A percentile compares a stretch with the other conserved stretches of the same genome.
phyloP scores from a whole-genome alignment of 495 filamentous ascomycete genomes.

The Sordaria brevicollis region DNA sequence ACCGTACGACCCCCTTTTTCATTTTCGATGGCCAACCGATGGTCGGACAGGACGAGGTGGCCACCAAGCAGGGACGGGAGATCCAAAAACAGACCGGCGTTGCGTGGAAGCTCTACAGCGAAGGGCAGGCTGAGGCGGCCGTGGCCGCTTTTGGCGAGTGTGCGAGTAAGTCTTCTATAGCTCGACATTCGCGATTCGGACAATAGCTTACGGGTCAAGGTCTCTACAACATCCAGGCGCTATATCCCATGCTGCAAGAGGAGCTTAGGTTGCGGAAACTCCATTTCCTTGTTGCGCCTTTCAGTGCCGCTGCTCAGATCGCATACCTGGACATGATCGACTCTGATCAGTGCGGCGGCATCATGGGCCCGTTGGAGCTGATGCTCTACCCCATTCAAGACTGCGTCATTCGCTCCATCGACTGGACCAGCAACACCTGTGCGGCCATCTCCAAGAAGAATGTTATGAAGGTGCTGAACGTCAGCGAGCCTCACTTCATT shows the following conservation, averaged over 20 bases:
- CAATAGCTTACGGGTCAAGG: slow-evolving; percentile 29
- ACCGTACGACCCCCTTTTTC: slow-evolving; percentile 62
- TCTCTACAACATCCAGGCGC: slow-evolving; percentile 45
- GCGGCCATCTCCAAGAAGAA: slow-evolving; percentile 60
- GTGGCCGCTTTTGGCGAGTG: slow-evolving; percentile 67
- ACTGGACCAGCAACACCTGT: slow-evolving; percentile 57
- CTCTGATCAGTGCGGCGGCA: slow-evolving; percentile 58
- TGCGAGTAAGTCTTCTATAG: slow-evolving; percentile 47
- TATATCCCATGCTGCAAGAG: slow-evolving; percentile 65
- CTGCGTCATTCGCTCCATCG: slow-evolving; percentile 62
- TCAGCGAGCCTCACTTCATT: slow-evolving; percentile 63
- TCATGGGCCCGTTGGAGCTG: slow-evolving; percentile 79
- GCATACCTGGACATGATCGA: slow-evolving; percentile 66
- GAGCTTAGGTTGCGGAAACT: slow-evolving; percentile 59
- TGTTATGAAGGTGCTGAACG: slow-evolving; percentile 58
- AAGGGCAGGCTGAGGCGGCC: slow-evolving; percentile 64
- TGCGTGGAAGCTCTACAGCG: slow-evolving; percentile 84
- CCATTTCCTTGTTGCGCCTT: slow-evolving; percentile 80
- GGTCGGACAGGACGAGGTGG: slow-evolving; percentile 53
- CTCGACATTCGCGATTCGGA: not conserved
- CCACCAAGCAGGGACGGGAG: slow-evolving; percentile 32
- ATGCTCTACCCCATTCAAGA: slow-evolving; percentile 81
- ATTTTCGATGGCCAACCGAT: slow-evolving; percentile 82
- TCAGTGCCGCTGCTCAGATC: slow-evolving; percentile 84
- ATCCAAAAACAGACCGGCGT: slow-evolving; percentile 40